Conservation (phyloP, 495 filamentous ascomycete genomes). For the Hypoxylon perforatum region DNA sequence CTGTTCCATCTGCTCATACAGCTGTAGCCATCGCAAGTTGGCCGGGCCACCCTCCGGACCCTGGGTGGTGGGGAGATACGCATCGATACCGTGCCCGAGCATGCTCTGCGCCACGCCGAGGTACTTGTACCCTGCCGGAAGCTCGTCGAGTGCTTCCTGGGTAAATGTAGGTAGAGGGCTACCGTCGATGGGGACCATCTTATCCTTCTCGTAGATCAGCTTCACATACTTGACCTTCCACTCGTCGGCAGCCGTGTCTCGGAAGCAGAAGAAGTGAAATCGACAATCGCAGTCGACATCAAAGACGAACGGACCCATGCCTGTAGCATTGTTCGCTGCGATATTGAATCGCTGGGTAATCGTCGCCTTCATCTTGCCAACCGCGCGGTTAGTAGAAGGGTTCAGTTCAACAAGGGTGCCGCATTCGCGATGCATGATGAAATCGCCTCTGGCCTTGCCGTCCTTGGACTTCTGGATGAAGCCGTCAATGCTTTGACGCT, state of each 20-base stretch:
- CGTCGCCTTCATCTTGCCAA: constrained; percentile 77
- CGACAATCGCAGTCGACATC: constrained; percentile 73
- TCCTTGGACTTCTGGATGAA: constrained; percentile 70
- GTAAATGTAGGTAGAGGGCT: constrained; percentile 60
- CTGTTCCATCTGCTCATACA: constrained; percentile 58
- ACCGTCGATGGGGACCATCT: constrained; percentile 68
- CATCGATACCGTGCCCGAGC: constrained; percentile 57
- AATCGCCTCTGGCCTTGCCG: constrained; percentile 69
- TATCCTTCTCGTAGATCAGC: constrained; percentile 78
- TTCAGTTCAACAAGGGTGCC: constrained; percentile 68
- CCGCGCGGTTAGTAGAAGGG: constrained; percentile 59
- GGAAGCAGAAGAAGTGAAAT: constrained; percentile 71
- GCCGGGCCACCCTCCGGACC: constrained; percentile 32
- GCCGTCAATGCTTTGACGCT: constrained; percentile 61
- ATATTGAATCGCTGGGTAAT: constrained; percentile 73
- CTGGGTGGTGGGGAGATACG: constrained; percentile 51
- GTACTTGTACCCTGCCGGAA: constrained; percentile 68
- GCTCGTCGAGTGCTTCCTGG: constrained; percentile 58
- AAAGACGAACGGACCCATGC: constrained; percentile 53
- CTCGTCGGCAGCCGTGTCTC: constrained; percentile 47
- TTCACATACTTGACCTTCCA: constrained; percentile 72
- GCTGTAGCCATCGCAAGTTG: constrained; percentile 47
- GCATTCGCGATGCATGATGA: constrained; percentile 76
- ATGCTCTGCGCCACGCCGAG: constrained; percentile 60
- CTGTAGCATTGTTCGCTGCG: constrained; percentile 43